Evolutionary conservation across 768 basidiomycete species (phyloP).

Genomic region (Kwoniella dejecticola): DNA sequence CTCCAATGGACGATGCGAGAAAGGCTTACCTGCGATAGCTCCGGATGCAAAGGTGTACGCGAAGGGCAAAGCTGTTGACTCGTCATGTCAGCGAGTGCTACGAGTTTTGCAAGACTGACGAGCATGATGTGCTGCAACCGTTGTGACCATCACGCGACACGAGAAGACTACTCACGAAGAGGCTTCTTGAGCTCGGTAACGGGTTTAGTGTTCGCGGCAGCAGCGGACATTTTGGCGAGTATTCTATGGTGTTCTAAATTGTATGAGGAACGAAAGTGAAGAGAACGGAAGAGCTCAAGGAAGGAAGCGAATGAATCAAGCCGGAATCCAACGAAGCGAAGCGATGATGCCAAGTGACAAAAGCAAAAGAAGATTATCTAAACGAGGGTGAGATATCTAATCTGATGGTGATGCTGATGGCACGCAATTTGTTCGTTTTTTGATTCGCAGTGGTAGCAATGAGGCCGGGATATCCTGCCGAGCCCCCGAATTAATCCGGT

Average conservation of each 20-base stretch:
- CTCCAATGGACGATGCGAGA: slow-evolving; percentile 59
- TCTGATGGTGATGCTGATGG: neutral
- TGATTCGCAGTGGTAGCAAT: neutral
- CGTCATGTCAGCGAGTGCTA: slow-evolving; percentile 10
- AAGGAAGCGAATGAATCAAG: neutral
- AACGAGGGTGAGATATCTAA: neutral
- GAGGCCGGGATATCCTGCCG: neutral
- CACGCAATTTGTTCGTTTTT: slow-evolving; percentile 2
- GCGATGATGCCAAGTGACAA: neutral
- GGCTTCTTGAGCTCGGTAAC: slow-evolving; percentile 38
- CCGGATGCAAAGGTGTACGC: slow-evolving; percentile 85
- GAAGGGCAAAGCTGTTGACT: slow-evolving; percentile 56
- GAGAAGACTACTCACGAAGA: slow-evolving; percentile 27
- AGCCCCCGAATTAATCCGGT: neutral
- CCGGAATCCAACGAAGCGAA: neutral
- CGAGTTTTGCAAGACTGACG: neutral
- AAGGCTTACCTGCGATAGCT: slow-evolving; percentile 81
- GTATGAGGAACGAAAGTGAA: neutral
- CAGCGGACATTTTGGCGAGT: slow-evolving; percentile 18
- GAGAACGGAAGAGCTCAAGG: neutral
- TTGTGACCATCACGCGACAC: neutral
- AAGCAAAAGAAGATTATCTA: neutral
- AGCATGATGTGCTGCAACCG: neutral
- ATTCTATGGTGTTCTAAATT: slow-evolving; percentile 9
- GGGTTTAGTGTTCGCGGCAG: slow-evolving; percentile 14